phyloP scores from a whole-genome alignment of 257 asterid genomes.

The Knoxia roxburghii region DNA sequence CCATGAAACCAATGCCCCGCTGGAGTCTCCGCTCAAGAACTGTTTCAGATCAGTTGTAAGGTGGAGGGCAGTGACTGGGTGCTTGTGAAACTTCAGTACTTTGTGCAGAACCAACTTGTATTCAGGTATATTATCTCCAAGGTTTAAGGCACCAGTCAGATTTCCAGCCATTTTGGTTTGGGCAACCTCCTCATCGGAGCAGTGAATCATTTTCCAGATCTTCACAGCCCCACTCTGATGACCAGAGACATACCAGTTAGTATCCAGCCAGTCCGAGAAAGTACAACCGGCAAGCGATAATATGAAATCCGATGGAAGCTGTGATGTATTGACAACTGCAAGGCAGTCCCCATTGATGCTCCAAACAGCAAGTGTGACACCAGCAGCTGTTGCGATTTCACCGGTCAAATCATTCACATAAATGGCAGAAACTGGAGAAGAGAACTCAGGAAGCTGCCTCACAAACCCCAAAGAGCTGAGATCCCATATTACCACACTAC shows the following conservation, averaged over 20 bases:
- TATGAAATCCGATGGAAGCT: slow-evolving; percentile 91
- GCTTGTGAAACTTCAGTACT: slow-evolving; percentile 77
- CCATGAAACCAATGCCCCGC: slow-evolving; percentile 84
- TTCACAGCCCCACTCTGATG: slow-evolving; percentile 99
- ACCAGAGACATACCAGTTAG: slow-evolving; percentile 87
- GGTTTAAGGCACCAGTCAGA: slow-evolving; percentile 51
- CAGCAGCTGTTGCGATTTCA: slow-evolving; percentile 87
- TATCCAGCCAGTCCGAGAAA: slow-evolving; percentile 79
- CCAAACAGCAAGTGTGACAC: slow-evolving; percentile 92
- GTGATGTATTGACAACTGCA: slow-evolving; percentile 90
- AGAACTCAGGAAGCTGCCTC: slow-evolving; percentile 88
- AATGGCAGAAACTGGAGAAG: slow-evolving; percentile 82
- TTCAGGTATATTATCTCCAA: slow-evolving; percentile 65
- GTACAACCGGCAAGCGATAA: slow-evolving; percentile 65
- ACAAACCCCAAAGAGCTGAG: slow-evolving; percentile 81
- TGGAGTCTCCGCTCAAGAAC: slow-evolving; percentile 82
- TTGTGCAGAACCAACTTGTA: slow-evolving; percentile 73
- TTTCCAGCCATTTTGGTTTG: slow-evolving; percentile 43
- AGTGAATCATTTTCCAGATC: slow-evolving; percentile 93
- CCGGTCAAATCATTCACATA: slow-evolving; percentile 84
- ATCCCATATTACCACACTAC: slow-evolving; percentile 89
- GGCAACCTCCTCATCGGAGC: slow-evolving; percentile 52
- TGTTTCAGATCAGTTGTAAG: slow-evolving; percentile 75
- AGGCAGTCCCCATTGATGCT: slow-evolving; percentile 94
- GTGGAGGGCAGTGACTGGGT: slow-evolving; percentile 81